phyloP scores from a whole-genome alignment of 192 early-diverging fungal species.

The Gamsiella multidivaricata region DNA sequence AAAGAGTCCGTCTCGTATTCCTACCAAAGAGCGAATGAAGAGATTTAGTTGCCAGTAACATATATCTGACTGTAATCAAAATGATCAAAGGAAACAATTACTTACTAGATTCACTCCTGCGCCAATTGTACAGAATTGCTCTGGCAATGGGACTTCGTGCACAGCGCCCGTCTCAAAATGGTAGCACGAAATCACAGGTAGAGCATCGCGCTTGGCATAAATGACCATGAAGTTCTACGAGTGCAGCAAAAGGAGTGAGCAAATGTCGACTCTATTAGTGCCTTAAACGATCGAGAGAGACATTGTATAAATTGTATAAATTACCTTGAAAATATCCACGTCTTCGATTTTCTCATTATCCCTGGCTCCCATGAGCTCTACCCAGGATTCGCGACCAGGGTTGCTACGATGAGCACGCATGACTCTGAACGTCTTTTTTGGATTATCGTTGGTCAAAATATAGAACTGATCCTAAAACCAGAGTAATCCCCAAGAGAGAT shows the following conservation, averaged over 20 bases:
- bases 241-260: background rate
- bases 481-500: too few species aligned
- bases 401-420: conserved; percentile 58
- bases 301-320: background rate
- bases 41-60: too few species aligned
- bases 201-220: conserved; percentile 62
- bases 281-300: too few species aligned
- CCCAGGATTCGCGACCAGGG: conserved; percentile 63
- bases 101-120: conserved; percentile 69
- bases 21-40: conserved; percentile 21
- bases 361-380: conserved; percentile 65
- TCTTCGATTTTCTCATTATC: conserved; percentile 77
- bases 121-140: conserved; percentile 66
- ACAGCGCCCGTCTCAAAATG: conserved; percentile 48
- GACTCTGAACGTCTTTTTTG: conserved; percentile 70
- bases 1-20: conserved; percentile 67
- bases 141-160: conserved; percentile 61
- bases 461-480: conserved; percentile 54
- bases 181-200: conserved; percentile 65
- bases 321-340: conserved; percentile 76
- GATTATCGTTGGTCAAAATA: conserved; percentile 64
- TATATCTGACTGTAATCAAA: background rate
- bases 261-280: background rate
- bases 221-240: conserved; percentile 62
- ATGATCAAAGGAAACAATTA: background rate